Conservation (phyloP, 805 yeast species). For the Cyberlindnera mrakii region DNA sequence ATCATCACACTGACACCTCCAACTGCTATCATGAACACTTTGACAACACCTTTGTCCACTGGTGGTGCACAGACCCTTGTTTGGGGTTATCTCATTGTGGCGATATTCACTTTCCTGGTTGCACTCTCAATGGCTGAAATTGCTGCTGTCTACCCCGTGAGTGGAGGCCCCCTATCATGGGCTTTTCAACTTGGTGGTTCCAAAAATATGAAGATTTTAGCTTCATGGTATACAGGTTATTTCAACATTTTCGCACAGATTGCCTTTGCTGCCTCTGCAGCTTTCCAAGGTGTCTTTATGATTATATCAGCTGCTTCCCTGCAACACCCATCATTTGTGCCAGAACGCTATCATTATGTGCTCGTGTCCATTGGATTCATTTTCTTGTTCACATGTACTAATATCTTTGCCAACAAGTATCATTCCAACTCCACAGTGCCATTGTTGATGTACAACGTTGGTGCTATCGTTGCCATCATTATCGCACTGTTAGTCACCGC, state of each 20-base stretch:
- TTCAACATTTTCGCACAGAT: slow-evolving; percentile 24
- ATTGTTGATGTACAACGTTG: slow-evolving; percentile 16
- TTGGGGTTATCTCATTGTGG: slow-evolving; percentile 24
- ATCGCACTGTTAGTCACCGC: slow-evolving; percentile 18
- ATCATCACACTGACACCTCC: slow-evolving; percentile 22
- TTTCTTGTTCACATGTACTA: slow-evolving; percentile 17
- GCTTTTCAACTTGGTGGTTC: slow-evolving; percentile 27
- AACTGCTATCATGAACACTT: slow-evolving; percentile 22
- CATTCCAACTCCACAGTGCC: slow-evolving; percentile 19
- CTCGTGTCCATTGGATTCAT: slow-evolving; percentile 20
- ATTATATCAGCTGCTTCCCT: slow-evolving; percentile 18
- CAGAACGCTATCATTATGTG: slow-evolving; percentile 19
- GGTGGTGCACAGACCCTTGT: slow-evolving; percentile 25
- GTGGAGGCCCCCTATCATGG: slow-evolving; percentile 32
- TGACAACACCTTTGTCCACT: slow-evolving; percentile 17
- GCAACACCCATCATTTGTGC: slow-evolving; percentile 12
- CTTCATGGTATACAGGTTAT: slow-evolving; percentile 28
- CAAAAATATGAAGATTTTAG: slow-evolving; percentile 17
- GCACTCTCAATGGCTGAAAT: slow-evolving; percentile 26
- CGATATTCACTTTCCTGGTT: slow-evolving; percentile 20
- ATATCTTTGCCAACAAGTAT: slow-evolving; percentile 19
- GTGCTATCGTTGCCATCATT: slow-evolving; percentile 17
- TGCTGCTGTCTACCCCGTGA: slow-evolving; percentile 28
- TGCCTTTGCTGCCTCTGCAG: slow-evolving; percentile 22
- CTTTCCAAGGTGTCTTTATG: slow-evolving; percentile 22